Conservation (phyloP, 2,329 filamentous ascomycete species). For the Arachnopeziza araneosa region DNA sequence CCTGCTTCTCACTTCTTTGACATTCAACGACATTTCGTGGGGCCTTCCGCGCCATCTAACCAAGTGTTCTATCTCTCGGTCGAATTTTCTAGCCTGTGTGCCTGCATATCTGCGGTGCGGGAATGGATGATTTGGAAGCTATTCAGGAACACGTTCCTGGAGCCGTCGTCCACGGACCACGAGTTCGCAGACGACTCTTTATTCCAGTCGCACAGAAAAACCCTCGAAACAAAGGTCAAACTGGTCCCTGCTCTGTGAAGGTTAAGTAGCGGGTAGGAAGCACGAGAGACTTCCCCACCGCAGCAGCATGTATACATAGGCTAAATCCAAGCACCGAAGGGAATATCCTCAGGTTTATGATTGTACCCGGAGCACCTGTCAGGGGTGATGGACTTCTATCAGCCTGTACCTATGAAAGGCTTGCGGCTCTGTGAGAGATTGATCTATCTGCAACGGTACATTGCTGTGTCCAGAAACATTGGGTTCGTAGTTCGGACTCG, state of each 20-base stretch:
- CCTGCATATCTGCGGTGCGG: not conserved
- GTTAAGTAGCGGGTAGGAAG: not conserved
- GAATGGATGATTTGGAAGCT: not conserved
- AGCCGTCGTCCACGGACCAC: not conserved
- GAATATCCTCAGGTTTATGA: not conserved
- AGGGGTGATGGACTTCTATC: not conserved
- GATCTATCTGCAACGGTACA: not conserved
- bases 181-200: not conserved
- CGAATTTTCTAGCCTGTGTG: not conserved
- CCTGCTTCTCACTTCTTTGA: not conserved
- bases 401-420: not conserved
- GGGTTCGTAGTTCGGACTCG: no score
- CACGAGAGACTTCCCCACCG: not conserved
- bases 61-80: not conserved
- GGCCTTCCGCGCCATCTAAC: not conserved
- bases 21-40: not conserved
- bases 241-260: not conserved
- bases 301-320: not conserved
- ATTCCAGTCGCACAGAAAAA: not conserved
- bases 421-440: not conserved
- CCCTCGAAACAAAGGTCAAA: not conserved
- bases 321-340: not conserved
- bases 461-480: not conserved
- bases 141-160: not conserved
- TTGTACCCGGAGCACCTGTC: not conserved